phyloP scores from a whole-genome alignment of 2,329 filamentous ascomycete species.

The Sarocladiaceae sp. region DNA sequence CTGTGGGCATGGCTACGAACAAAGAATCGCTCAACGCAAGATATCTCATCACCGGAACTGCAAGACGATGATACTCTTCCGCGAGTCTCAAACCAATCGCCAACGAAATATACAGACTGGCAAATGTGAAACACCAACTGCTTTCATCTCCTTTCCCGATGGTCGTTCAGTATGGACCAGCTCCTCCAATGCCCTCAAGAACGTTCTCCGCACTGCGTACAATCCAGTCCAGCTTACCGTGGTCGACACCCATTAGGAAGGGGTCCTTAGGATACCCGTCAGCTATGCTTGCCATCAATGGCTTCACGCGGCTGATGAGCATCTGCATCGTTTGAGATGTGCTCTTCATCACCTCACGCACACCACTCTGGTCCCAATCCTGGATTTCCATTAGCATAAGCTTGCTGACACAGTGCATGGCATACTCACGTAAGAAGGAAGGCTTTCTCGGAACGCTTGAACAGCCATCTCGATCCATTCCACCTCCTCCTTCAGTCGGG shows the following conservation, averaged over 20 bases:
- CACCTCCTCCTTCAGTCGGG: constrained; percentile 48
- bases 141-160: too few relatives aligned
- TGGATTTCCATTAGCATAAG: constrained; percentile 12
- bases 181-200: constrained; percentile 23
- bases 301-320: constrained; percentile 27
- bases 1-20: too few relatives aligned
- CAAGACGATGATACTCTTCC: too few relatives aligned
- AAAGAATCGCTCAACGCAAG: too few relatives aligned
- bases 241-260: constrained; percentile 31
- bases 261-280: constrained; percentile 32
- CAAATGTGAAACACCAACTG: too few relatives aligned
- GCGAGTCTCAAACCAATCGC: too few relatives aligned
- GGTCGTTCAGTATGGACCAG: constrained; percentile 1
- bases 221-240: constrained; percentile 33
- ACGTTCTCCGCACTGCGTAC: constrained; percentile 29
- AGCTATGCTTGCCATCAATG: constrained; percentile 26
- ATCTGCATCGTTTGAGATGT: constrained; percentile 33
- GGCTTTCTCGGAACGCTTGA: constrained; percentile 41
- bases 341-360: constrained; percentile 31
- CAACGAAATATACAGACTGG: too few relatives aligned
- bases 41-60: too few relatives aligned
- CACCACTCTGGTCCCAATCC: constrained; percentile 32
- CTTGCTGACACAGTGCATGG: not conserved
- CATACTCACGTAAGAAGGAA: constrained; percentile 44
- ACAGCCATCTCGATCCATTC: constrained; percentile 56